These are phyloP conservation scores for Mentha longifolia DNA, from an alignment of 257 asterid species.

Conservation along the genomic window DNA sequence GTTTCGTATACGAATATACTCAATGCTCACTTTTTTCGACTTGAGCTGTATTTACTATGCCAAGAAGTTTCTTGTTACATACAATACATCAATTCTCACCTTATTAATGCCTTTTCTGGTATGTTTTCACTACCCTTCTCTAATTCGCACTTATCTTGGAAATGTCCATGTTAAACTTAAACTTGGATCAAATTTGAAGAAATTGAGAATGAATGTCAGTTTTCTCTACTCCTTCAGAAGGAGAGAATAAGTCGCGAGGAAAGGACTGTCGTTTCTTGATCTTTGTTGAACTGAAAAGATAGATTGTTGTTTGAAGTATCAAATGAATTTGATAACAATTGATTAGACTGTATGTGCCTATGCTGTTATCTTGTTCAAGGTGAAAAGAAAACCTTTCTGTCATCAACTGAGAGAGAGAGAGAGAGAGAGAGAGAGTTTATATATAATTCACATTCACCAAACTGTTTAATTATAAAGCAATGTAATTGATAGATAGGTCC, in stretches of 20 bases:
- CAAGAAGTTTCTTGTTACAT: conserved; percentile 14
- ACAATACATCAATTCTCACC: background rate
- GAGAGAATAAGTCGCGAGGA: background rate
- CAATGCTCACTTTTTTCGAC: conserved; percentile 1
- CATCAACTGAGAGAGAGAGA: too few species aligned
- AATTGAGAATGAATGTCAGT: background rate
- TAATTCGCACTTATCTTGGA: background rate
- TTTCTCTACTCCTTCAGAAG: background rate
- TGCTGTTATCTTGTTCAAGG: background rate
- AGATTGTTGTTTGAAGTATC: background rate
- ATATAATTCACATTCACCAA: conserved; percentile 20
- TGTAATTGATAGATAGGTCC: conserved; percentile 17
- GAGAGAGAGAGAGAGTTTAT: too few species aligned
- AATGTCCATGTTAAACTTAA: background rate
- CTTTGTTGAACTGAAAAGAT: background rate
- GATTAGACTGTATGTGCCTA: background rate
- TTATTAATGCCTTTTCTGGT: background rate
- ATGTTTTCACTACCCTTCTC: background rate
- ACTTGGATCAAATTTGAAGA: background rate
- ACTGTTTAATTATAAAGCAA: conserved; percentile 34
- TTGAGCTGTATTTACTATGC: conserved; percentile 25
- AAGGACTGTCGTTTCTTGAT: background rate
- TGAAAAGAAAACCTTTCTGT: background rate
- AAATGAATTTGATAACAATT: background rate
- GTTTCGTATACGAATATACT: background rate